Evolutionary conservation across 345 rosid species (phyloP).

Genomic region (Citrus unshiu): DNA sequence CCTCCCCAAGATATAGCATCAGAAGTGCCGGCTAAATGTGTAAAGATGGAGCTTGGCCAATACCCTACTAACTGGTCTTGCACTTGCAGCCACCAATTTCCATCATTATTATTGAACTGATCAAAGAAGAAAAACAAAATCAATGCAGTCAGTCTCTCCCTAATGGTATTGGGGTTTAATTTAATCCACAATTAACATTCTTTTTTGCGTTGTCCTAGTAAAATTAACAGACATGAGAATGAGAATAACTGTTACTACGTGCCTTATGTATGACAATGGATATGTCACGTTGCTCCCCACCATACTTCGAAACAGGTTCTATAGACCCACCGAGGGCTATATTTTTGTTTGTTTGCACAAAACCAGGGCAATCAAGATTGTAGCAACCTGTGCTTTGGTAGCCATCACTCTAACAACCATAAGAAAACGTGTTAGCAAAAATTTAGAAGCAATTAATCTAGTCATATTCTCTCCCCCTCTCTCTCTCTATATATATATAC

Average conservation of each 20-base stretch:
- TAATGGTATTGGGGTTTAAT: neutral
- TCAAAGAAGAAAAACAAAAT: neutral
- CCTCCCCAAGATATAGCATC: slow-evolving; percentile 36
- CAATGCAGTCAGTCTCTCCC: neutral
- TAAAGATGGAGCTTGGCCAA: slow-evolving; percentile 38
- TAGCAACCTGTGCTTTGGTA: slow-evolving; percentile 23
- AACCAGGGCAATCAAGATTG: slow-evolving; percentile 34
- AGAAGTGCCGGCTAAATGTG: slow-evolving; percentile 21
- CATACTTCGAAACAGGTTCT: slow-evolving; percentile 9
- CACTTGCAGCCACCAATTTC: slow-evolving; percentile 44
- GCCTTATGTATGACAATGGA: slow-evolving; percentile 9
- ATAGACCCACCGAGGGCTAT: slow-evolving; percentile 11
- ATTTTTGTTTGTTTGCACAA: slow-evolving; percentile 9
- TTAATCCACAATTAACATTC: neutral
- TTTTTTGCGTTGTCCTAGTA: neutral
- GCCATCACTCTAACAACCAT: slow-evolving; percentile 16
- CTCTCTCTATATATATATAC: accelerated
- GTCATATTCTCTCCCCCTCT: too few species aligned
- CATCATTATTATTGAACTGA: slow-evolving; percentile 25
- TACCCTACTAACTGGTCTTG: slow-evolving; percentile 26
- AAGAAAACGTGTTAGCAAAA: too few species aligned
- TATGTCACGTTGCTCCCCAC: slow-evolving; percentile 10
- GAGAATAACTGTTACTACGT: neutral
- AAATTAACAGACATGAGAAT: neutral
- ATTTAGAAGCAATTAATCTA: too few species aligned